Percentiles rank a stretch among this genome's conserved stretches.
These are phyloP conservation scores for Sedum album DNA, from an alignment of 164 flowering plant genomes.

Conservation along the genomic window DNA sequence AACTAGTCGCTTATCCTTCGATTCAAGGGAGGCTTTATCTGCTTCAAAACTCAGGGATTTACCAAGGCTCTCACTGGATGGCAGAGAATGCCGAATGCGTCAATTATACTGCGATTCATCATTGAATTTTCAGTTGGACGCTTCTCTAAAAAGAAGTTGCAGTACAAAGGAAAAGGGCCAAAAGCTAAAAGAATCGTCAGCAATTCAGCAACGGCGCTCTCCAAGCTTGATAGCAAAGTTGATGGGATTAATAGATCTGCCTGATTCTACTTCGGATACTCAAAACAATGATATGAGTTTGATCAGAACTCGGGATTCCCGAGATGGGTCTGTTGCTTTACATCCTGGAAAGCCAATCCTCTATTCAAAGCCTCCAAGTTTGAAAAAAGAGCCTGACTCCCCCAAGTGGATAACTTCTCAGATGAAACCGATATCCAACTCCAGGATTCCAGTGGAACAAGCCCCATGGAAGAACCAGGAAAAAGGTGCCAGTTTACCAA, in stretches of 20 bases:
- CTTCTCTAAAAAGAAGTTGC: too few species aligned
- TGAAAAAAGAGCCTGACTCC: constrained; percentile 28
- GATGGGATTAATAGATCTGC: constrained; percentile 67
- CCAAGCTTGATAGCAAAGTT: constrained; percentile 78
- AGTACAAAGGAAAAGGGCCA: too few species aligned
- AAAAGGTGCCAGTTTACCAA: constrained; percentile 26
- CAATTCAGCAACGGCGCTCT: constrained; percentile 33
- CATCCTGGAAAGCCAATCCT: background rate
- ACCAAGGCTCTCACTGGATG: constrained; percentile 78
- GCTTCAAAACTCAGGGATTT: too few species aligned
- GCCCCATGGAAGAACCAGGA: constrained; percentile 60
- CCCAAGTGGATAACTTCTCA: constrained; percentile 31
- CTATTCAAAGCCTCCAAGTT: constrained; percentile 13
- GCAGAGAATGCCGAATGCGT: constrained; percentile 44
- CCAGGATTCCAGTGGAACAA: constrained; percentile 43
- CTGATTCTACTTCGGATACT: constrained; percentile 20
- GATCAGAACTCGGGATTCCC: background rate
- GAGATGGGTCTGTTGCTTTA: constrained; percentile 14
- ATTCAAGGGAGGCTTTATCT: constrained; percentile 48
- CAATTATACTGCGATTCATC: constrained; percentile 26
- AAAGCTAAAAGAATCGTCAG: constrained; percentile 17
- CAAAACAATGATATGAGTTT: constrained; percentile 8
- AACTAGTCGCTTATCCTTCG: constrained; percentile 35
- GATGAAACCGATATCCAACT: constrained; percentile 35
- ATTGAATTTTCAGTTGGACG: constrained; percentile 16